Evolutionary conservation across 352 stramenopile species (phyloP).

Genomic region (Pythium phragmitis): DNA sequence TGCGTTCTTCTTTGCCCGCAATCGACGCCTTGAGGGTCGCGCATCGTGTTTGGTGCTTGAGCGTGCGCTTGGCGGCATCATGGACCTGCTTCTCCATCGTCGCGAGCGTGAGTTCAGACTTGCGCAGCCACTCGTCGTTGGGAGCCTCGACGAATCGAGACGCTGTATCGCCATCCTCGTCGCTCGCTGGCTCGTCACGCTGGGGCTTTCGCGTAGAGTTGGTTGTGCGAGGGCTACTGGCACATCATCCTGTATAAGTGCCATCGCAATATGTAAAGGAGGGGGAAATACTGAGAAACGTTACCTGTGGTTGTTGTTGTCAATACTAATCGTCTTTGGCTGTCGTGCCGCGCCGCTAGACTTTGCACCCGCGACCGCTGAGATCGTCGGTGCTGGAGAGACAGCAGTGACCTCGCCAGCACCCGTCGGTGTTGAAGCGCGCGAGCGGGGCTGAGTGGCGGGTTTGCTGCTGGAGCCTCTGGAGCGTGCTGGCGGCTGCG

Average conservation of each 20-base stretch:
- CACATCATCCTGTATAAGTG: not conserved
- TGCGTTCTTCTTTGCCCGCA: constrained; percentile 27
- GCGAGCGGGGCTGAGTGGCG: constrained; percentile 5
- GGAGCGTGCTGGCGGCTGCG: constrained; percentile 14
- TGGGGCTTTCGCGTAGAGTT: not conserved
- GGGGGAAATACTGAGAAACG: not conserved
- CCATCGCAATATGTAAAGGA: not conserved
- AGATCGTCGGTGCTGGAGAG: not conserved
- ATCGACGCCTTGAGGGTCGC: constrained; percentile 21
- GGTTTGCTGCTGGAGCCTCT: not conserved
- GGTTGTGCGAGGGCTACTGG: constrained; percentile 4
- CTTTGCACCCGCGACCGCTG: not conserved
- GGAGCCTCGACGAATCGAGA: constrained; percentile 2
- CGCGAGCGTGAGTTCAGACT: constrained; percentile 20
- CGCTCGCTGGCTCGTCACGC: constrained; percentile 10
- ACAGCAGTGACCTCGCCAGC: not conserved
- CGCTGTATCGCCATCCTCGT: constrained; percentile 20
- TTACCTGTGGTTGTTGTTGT: constrained; percentile 8
- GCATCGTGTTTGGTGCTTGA: constrained; percentile 48
- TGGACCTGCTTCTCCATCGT: constrained; percentile 28
- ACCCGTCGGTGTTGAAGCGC: constrained; percentile 7
- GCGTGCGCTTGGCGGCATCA: constrained; percentile 23
- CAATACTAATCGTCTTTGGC: not conserved
- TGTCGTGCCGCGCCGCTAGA: not conserved
- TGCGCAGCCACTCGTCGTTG: constrained; percentile 19